Evolutionary conservation across 2,329 filamentous ascomycete species (phyloP), one percentile per base, ranked within the genome.

Genomic region (Colletotrichum graminicola): DNA sequence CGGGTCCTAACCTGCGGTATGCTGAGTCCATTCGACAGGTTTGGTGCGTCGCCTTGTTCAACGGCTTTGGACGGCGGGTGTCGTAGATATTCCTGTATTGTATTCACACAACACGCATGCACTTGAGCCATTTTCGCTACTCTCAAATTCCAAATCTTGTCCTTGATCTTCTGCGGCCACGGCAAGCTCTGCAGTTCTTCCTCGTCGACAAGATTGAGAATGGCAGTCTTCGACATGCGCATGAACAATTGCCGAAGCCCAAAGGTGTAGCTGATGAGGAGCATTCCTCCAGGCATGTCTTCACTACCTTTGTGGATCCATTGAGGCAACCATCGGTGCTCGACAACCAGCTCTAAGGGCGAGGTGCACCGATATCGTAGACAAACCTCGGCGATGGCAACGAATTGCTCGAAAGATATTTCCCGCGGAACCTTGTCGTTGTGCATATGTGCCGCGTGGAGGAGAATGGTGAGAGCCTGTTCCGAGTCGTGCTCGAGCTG

Each of bases 201-300:
- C 56, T 85, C 84, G 26, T 83, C 83, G 0, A 79, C 76, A 2
- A 85, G 74, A 60, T 85, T 84, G 16, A 88, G 70, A 3, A 88
- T 84, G 0, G 82, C 83, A 1, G 80, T 83, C 76, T 87, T 87
- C 8, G 85, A 85, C 79, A 85, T 82, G 55, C 84, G 80, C 0
- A 82, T 83, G 64, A 89, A 89, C 4, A 88, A 79, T 23, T 83
- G 78, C 12, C 84, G 79, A 21, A 84, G 75, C 4, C 87, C 86
- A 76, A 88, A 89, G 0, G 83, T 84, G 73, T 87, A 89, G 73
- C 84, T 85, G 57, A 89, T 87, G 21, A 87, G 78, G 61, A 89
- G 75, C 1, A 88, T 80, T 0, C 84, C 87, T 52, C 85, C 85
- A 0, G 85, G 81, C 80, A 85, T 84, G 52, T 84, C 81, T n/a